Base-by-base conservation (phyloP, 2,329 filamentous ascomycete species). In the Trichoderma lentiforme region DNA sequence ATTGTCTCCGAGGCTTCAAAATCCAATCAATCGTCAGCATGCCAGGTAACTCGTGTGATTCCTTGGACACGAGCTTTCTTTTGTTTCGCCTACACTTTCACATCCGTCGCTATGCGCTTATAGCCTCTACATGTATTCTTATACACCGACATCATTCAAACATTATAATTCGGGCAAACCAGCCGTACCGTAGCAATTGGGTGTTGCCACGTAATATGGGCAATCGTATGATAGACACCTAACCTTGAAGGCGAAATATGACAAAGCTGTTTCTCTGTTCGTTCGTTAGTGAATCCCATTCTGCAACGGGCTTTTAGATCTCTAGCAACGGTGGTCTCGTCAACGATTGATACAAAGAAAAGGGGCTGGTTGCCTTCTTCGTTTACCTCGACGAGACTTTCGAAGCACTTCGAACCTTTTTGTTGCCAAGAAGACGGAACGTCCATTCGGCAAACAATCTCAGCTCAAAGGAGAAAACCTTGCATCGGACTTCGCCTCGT, bases 91-190 rank as follows among this genome's bases (percentile, higher is more conserved):
- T n/a, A 21, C 18, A n/a, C 43, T 5, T 47, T 47, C 18, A 47
- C 18, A 6, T 7, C 36, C 66, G 66, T 69, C 36, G 34, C 53
- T 69, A 69, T 69, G 66, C 66, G 66, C 56, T 12, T 51, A 30
- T 69, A 61, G 51, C 66, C 66, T 61, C 66, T 61, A 36, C 12
- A 34, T 34, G 32, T 34, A 3, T 66, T 34, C 18, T 21, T 53
- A 53, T 24, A 53, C 47, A 4, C 47, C n/a, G 47, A 14, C 47
- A 53, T 21, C 47, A 53, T 53, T 51, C 47, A 24, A 51, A 51
- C 43, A 39, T 11, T 51, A 51, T 51, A 51, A 12, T 51, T 51
- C n/a, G n/a, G 47, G n/a, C n/a, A 53, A 24, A 24, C 47, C 21
- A 24, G 21, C 47, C 47, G 47, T n/a, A 8, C 21, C 11, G 47